These are phyloP conservation scores for Mycena amicta DNA, from an alignment of 768 basidiomycete species.

Conservation along the genomic window DNA sequence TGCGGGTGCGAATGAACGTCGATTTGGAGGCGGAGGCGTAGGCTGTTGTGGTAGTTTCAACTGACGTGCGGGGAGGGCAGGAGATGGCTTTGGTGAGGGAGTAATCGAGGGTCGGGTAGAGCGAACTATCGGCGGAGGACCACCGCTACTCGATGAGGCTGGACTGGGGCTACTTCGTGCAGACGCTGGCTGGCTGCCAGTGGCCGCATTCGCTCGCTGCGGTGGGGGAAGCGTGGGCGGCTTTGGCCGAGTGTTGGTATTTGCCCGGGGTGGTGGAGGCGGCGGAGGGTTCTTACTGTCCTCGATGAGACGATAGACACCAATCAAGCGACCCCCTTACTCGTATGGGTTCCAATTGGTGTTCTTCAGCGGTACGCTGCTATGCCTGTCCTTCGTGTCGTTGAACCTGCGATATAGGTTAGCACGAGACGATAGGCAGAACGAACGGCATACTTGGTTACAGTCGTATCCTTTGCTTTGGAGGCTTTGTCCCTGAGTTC, in stretches of 20 bases:
- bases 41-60: slow-evolving; percentile 11
- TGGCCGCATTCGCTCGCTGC: slow-evolving; percentile 11
- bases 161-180: slow-evolving; percentile 32
- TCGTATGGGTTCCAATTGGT: slow-evolving; percentile 65
- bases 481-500: slow-evolving; percentile 68
- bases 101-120: slow-evolving; percentile 16
- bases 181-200: slow-evolving; percentile 4
- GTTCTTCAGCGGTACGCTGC: slow-evolving; percentile 59
- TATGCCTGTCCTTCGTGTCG: slow-evolving; percentile 57
- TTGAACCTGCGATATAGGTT: no score
- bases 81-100: slow-evolving; percentile 25
- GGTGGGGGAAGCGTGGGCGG: slow-evolving; percentile 28
- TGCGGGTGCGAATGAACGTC: slow-evolving; percentile 3
- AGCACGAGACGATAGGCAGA: no score
- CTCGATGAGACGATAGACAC: background rate
- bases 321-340: background rate
- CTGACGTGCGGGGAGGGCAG: slow-evolving; percentile 18
- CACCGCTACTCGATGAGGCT: slow-evolving; percentile 8
- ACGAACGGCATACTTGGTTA: no score
- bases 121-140: slow-evolving; percentile 16
- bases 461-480: slow-evolving; percentile 59
- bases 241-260: slow-evolving; percentile 33
- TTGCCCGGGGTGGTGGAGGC: slow-evolving; percentile 42
- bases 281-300: slow-evolving; percentile 50
- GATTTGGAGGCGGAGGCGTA: slow-evolving; percentile 13